A percentile compares a stretch with the other conserved stretches of the same genome.
Conservation (phyloP, 208 protist genomes). For the Trypanosoma melophagium region DNA sequence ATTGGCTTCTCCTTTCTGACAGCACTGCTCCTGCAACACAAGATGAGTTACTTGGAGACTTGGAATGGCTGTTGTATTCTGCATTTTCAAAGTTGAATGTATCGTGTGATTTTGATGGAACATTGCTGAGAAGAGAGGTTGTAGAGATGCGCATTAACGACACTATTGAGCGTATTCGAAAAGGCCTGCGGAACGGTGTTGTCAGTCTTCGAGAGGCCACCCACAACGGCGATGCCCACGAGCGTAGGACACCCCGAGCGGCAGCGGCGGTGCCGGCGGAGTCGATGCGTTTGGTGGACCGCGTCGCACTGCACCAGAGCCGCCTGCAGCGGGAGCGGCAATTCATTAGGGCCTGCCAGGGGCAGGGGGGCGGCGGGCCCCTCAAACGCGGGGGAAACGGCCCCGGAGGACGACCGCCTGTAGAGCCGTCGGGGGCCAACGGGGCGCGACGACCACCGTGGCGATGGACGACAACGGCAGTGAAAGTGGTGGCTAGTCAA, state of each 20-base stretch:
- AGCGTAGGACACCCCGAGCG: background rate
- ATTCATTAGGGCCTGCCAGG: too few species aligned
- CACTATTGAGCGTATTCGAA: conserved; percentile 64
- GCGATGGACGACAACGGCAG: background rate
- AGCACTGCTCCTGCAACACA: conserved; percentile 15
- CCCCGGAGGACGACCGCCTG: too few species aligned
- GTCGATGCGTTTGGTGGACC: background rate
- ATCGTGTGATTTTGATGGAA: conserved; percentile 36
- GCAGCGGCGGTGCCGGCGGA: background rate
- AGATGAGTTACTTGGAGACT: conserved; percentile 43
- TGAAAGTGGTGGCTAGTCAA: background rate
- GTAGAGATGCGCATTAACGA: conserved; percentile 68
- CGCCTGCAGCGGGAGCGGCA: conserved; percentile 25
- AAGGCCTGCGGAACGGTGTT: conserved; percentile 20
- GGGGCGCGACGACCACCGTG: background rate
- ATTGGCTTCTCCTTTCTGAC: conserved; percentile 64
- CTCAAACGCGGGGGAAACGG: too few species aligned
- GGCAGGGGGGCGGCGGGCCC: too few species aligned
- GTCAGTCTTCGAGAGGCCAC: background rate
- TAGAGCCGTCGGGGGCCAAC: background rate
- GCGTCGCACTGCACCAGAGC: conserved; percentile 23
- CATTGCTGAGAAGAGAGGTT: conserved; percentile 35
- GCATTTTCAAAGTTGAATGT: conserved; percentile 77
- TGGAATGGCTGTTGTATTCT: conserved; percentile 82
- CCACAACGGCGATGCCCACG: background rate